phyloP scores from a whole-genome alignment of 805 yeast genomes.

The Candida koratica region DNA sequence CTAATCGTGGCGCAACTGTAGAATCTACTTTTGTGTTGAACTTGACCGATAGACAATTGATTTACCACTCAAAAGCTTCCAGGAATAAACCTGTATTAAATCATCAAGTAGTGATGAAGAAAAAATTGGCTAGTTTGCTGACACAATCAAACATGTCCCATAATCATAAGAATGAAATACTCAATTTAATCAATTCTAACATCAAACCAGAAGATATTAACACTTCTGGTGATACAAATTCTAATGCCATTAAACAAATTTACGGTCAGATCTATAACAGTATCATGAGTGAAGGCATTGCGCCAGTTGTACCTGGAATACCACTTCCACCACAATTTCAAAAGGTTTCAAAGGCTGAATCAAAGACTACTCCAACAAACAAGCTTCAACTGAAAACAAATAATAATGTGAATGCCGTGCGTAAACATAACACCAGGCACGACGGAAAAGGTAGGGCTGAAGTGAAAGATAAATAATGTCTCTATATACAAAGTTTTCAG shows the following conservation, averaged over 20 bases:
- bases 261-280: conserved; percentile 42
- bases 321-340: conserved; percentile 10
- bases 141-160: conserved; percentile 17
- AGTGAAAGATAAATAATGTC: no score
- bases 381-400: no score
- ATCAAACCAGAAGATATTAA: conserved; percentile 14
- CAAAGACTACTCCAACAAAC: background rate
- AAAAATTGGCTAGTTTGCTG: conserved; percentile 16
- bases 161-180: conserved; percentile 34
- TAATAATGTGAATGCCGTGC: no score
- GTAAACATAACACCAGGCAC: no score
- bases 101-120: conserved; percentile 16
- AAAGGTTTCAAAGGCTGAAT: conserved; percentile 1
- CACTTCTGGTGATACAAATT: conserved; percentile 19
- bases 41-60: conserved; percentile 67
- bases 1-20: conserved; percentile 80
- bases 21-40: conserved; percentile 82
- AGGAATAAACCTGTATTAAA: conserved; percentile 19
- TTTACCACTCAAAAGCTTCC: conserved; percentile 70
- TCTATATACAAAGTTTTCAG: no score
- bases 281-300: conserved; percentile 40
- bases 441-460: no score
- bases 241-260: conserved; percentile 37
- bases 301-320: conserved; percentile 32
- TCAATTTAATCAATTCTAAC: conserved; percentile 41